Evolutionary conservation across 345 rosid genomes (phyloP).

Genomic region (Populus euphratica): DNA sequence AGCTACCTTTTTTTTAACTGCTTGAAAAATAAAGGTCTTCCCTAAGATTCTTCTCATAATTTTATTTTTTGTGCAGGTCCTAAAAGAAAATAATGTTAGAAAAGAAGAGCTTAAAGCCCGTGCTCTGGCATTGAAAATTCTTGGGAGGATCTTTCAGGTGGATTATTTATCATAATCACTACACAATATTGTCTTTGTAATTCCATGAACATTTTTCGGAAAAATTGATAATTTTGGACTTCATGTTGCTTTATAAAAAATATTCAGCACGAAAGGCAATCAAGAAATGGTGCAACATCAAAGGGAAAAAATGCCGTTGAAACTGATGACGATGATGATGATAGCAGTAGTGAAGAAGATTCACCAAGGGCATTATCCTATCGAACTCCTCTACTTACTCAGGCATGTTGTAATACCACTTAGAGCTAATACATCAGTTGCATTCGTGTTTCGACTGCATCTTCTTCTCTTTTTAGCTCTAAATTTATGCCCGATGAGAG

Average conservation of each 20-base stretch:
- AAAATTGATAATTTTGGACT: background rate
- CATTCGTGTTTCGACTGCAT: background rate
- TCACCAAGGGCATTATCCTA: constrained; percentile 61
- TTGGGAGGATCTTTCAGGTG: constrained; percentile 90
- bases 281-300: constrained; percentile 46
- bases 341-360: constrained; percentile 72
- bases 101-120: constrained; percentile 77
- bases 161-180: background rate
- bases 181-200: background rate
- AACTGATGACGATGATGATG: constrained; percentile 62
- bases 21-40: background rate
- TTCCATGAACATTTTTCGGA: background rate
- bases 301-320: constrained; percentile 42
- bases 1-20: background rate
- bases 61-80: constrained; percentile 42
- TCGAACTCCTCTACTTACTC: constrained; percentile 80
- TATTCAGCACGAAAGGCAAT: constrained; percentile 49
- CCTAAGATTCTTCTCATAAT: background rate
- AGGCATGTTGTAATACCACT: constrained; percentile 39
- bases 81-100: constrained; percentile 54
- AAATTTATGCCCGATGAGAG: background rate
- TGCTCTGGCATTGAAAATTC: constrained; percentile 62
- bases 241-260: background rate
- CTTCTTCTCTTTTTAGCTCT: background rate
- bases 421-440: background rate